Base-by-base conservation (phyloP, 768 basidiomycete genomes). In the Gloeopeniophorella convolvens region DNA sequence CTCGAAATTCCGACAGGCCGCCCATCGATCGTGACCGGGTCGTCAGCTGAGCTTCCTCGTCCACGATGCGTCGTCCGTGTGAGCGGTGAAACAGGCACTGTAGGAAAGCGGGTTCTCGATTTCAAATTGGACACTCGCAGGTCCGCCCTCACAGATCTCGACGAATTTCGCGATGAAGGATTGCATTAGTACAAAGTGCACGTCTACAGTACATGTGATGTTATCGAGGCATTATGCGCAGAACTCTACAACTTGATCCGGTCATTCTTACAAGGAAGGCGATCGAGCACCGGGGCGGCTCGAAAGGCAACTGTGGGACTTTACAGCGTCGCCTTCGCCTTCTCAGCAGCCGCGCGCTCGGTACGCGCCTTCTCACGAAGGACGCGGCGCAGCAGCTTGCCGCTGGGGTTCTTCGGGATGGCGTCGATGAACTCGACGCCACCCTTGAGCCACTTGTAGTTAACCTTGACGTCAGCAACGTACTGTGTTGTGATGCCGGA, bases 361-460 rank as follows among this genome's bases (percentile, higher is more conserved):
- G 20, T 44, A 36, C 10, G 39, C 30, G 62, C 60, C 34, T 50
- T 56, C 15, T 64, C 64, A 16, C 64, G 55, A 7, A 65, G 43
- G 15, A 64, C 41, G 15, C 65, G 62, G 30, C 65, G 56, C 32
- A 65, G 48, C 28, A 65, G 54, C 53, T 65, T 65, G 28, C 64
- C 64, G 43, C 64, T 65, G 8, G 63, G 61, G 52, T 64, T 65
- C 56, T 64, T 65, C 16, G 64, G 64, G 34, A 65, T 59, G 10
- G 28, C 58, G 42, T 70, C 65, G 16, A 70, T 59, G 54, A 71
- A 71, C 56, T 66, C 63, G n/a, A 71, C 62, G 18, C 68, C 68
- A 32, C 68, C 70, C 26, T 62, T 62, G 10, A 72, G 59, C 53
- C 64, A 60, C 57, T 72, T 72, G 56, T 71, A 71, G 40, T 65